These are phyloP conservation scores for Blepharisma japonicum DNA, from an alignment of 73 alveolate species.

Conservation along the genomic window DNA sequence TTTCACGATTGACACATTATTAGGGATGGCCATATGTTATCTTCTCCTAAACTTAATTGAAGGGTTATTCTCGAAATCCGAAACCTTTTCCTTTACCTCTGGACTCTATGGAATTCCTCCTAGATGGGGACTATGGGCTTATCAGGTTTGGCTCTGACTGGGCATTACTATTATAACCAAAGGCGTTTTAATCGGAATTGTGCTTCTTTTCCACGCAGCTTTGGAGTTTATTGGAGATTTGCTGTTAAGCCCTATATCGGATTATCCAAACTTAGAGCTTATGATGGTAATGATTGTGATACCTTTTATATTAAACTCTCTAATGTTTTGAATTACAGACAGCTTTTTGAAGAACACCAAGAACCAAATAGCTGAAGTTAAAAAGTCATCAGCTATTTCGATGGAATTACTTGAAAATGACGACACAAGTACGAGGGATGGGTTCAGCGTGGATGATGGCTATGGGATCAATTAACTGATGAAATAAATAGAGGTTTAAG, in stretches of 20 bases:
- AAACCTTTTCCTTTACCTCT: neutral
- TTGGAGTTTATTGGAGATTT: neutral
- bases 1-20: conserved; percentile 35
- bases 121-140: conserved; percentile 3
- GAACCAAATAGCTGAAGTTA: neutral
- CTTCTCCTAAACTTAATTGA: neutral
- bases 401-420: too few species aligned
- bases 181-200: neutral
- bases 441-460: too few species aligned
- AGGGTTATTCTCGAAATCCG: neutral
- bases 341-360: conserved; percentile 6
- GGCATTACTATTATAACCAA: neutral
- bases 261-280: conserved; percentile 1
- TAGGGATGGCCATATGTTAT: conserved; percentile 6
- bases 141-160: neutral
- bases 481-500: too few species aligned
- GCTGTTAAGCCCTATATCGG: neutral
- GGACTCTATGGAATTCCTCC: neutral
- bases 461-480: too few species aligned
- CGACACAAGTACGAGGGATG: too few species aligned
- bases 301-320: neutral
- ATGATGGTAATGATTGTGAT: conserved; percentile 9
- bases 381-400: neutral
- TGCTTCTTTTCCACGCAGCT: neutral
- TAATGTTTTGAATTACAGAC: neutral